Evolutionary conservation across 441 rosid species (phyloP).

Genomic region (Erysimum cheiri): DNA sequence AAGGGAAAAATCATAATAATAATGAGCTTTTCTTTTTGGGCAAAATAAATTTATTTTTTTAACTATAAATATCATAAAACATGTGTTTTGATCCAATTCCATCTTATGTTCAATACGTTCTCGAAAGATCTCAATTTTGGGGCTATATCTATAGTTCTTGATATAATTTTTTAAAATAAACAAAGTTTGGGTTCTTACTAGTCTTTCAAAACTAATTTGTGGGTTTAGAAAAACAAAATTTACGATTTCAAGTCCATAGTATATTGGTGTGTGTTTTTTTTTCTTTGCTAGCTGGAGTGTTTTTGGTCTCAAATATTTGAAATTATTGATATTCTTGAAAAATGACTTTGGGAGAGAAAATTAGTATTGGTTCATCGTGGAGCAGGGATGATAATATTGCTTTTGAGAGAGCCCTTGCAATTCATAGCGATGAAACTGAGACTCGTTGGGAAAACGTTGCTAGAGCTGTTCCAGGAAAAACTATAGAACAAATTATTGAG

Average conservation of each 20-base stretch:
- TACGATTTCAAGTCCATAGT: background rate
- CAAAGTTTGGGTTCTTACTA: background rate
- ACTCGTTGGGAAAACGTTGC: constrained; percentile 81
- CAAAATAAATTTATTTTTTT: background rate
- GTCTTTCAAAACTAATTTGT: background rate
- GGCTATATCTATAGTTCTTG: too few relatives aligned
- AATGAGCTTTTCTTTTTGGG: background rate
- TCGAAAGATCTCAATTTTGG: background rate
- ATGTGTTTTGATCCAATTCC: background rate
- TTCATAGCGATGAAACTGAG: constrained; percentile 57
- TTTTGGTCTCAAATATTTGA: background rate
- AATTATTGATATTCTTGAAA: background rate
- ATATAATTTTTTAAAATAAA: too few relatives aligned
- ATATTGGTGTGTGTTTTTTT: background rate
- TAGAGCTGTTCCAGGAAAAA: constrained; percentile 69
- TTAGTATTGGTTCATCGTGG: constrained; percentile 55
- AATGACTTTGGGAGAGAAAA: constrained; percentile 66
- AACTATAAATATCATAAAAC: background rate
- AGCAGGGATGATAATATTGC: constrained; percentile 80
- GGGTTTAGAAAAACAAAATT: background rate
- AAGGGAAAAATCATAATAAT: background rate
- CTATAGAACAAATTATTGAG: constrained; percentile 62
- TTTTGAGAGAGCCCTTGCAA: constrained; percentile 83
- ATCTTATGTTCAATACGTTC: background rate
- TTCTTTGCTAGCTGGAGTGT: background rate